A percentile compares a stretch with the other conserved stretches of the same genome.
These are phyloP conservation scores for Diaporthe sp. DNA, from an alignment of 2,329 filamentous ascomycete species.

Conservation along the genomic window DNA sequence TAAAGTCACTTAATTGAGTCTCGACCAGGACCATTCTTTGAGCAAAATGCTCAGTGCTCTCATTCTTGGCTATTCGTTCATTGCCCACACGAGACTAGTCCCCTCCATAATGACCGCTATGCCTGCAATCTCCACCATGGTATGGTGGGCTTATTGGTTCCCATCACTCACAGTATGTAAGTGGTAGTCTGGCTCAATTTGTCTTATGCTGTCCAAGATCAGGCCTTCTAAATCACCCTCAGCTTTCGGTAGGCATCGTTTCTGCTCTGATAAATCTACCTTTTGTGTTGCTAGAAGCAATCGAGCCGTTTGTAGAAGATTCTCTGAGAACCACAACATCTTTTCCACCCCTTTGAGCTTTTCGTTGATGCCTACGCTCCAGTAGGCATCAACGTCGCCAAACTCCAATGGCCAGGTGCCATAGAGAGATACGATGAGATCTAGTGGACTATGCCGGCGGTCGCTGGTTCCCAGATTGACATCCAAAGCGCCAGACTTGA, in stretches of 20 bases:
- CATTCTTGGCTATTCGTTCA: not conserved
- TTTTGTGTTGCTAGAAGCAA: not conserved
- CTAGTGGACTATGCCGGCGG: not conserved
- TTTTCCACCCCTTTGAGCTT: not conserved
- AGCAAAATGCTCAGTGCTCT: too few relatives aligned
- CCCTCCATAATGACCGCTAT: fast-evolving
- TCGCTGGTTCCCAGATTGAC: not conserved
- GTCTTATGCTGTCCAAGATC: not conserved
- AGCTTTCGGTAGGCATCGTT: not conserved
- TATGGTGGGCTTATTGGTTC: fast-evolving
- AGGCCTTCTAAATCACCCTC: not conserved
- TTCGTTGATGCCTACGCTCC: not conserved
- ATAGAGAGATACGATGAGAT: not conserved
- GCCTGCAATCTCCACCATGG: not conserved
- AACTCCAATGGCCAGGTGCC: not conserved
- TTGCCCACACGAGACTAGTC: not conserved
- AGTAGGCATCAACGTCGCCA: not conserved
- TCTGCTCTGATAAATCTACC: not conserved
- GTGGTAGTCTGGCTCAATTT: not conserved
- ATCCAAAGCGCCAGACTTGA: not conserved
- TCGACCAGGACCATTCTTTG: too few relatives aligned
- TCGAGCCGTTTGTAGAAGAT: not conserved
- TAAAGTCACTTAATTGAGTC: too few relatives aligned
- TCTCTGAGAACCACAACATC: not conserved
- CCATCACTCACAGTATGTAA: not conserved